Percentiles rank a stretch among this genome's conserved stretches.
phyloP scores from a whole-genome alignment of 2,329 filamentous ascomycete species.

The Ambrosiella beaveri region DNA sequence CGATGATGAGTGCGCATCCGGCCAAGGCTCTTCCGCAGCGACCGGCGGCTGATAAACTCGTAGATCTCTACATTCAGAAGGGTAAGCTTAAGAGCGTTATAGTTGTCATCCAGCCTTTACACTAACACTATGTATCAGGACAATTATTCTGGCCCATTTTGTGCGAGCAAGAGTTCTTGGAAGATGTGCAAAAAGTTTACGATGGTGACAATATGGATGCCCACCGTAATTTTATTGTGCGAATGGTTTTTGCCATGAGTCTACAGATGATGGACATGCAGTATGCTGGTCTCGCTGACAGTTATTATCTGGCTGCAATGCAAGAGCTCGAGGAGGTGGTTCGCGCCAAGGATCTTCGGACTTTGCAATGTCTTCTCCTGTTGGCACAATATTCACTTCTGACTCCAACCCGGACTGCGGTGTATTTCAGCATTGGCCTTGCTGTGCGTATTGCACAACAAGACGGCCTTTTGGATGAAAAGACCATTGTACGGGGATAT shows the following conservation, averaged over 20 bases:
- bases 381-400: slow-evolving; percentile 84
- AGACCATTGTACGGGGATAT: slow-evolving; percentile 55
- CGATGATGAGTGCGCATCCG: slow-evolving; percentile 71
- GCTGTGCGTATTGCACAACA: slow-evolving; percentile 80
- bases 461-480: slow-evolving; percentile 72
- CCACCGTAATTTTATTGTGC: slow-evolving; percentile 73
- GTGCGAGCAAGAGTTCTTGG: slow-evolving; percentile 63
- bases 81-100: slow-evolving; percentile 27
- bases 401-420: slow-evolving; percentile 78
- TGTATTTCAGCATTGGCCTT: slow-evolving; percentile 84
- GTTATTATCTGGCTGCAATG: slow-evolving; percentile 84
- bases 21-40: slow-evolving; percentile 59
- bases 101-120: neutral
- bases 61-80: slow-evolving; percentile 76
- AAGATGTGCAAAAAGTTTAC: slow-evolving; percentile 68
- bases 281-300: slow-evolving; percentile 86
- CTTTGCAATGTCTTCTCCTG: slow-evolving; percentile 73
- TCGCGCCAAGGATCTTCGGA: slow-evolving; percentile 74
- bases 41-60: slow-evolving; percentile 56
- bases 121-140: slow-evolving; percentile 30
- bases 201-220: slow-evolving; percentile 50
- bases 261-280: slow-evolving; percentile 79
- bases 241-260: slow-evolving; percentile 87
- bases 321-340: slow-evolving; percentile 68
- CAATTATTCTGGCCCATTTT: slow-evolving; percentile 77